A percentile compares a stretch with the other conserved stretches of the same genome.
Conservation (phyloP, 495 filamentous ascomycete genomes). For the Podospora pseudoanserina region DNA sequence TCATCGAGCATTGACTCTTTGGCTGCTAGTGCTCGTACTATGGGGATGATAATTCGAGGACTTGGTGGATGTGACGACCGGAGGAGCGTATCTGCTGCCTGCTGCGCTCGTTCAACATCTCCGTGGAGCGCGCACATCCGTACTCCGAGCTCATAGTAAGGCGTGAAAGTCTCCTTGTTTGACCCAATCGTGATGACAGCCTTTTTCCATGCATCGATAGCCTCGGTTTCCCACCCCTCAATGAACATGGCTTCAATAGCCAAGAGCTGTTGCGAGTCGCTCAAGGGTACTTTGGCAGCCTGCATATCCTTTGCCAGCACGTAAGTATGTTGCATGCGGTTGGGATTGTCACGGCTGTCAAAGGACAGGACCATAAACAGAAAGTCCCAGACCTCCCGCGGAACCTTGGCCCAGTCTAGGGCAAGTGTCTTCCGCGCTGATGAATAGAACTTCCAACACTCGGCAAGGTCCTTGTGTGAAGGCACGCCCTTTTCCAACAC, state of each 20-base stretch:
- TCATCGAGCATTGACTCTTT: slow-evolving; percentile 40
- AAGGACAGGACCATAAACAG: slow-evolving; percentile 49
- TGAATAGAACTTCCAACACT: slow-evolving; percentile 45
- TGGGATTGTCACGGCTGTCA: slow-evolving; percentile 39
- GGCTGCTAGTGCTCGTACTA: slow-evolving; percentile 51
- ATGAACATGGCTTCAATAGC: slow-evolving; percentile 63
- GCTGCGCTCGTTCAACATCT: slow-evolving; percentile 60
- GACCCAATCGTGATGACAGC: slow-evolving; percentile 51
- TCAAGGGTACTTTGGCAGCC: slow-evolving; percentile 49
- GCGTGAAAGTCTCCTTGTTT: slow-evolving; percentile 47
- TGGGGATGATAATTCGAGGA: slow-evolving; percentile 61
- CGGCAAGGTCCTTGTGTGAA: slow-evolving; percentile 28
- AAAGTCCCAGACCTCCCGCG: slow-evolving; percentile 51
- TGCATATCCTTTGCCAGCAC: slow-evolving; percentile 59
- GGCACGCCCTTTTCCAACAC: slow-evolving; percentile 31
- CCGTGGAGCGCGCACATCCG: slow-evolving; percentile 59
- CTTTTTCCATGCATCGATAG: slow-evolving; percentile 63
- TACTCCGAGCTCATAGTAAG: slow-evolving; percentile 67
- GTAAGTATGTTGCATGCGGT: slow-evolving; percentile 58
- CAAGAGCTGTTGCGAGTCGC: slow-evolving; percentile 55
- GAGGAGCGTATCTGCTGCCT: slow-evolving; percentile 58
- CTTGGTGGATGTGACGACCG: slow-evolving; percentile 46
- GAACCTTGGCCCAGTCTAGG: slow-evolving; percentile 42
- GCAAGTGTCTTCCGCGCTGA: slow-evolving; percentile 43
- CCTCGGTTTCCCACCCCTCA: slow-evolving; percentile 54